A percentile compares a stretch with the other conserved stretches of the same genome.
Conservation (phyloP, 306 rosid species). For the Luffa aegyptiaca region DNA sequence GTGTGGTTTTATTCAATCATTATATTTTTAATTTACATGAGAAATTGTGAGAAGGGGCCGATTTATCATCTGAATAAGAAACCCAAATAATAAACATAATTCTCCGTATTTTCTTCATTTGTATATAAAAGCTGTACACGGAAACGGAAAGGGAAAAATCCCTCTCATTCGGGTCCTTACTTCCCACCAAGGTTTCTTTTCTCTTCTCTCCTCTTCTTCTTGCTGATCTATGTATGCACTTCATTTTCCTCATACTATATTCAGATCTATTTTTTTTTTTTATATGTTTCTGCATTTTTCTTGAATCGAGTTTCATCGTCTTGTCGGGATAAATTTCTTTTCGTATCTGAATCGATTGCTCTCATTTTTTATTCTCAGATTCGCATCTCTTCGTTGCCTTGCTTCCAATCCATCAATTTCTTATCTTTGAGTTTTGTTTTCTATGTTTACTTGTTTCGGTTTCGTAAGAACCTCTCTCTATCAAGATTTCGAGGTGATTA, state of each 20-base stretch:
- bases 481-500: neutral
- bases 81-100: neutral
- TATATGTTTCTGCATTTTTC: neutral
- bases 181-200: slow-evolving; percentile 12
- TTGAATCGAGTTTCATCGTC: neutral
- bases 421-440: neutral
- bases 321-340: neutral
- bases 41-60: neutral
- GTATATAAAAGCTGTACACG: neutral
- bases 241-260: neutral
- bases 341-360: neutral
- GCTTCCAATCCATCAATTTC: neutral
- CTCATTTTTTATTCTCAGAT: neutral
- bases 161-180: neutral
- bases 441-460: neutral
- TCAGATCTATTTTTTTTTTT: neutral
- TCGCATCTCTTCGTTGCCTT: slow-evolving; percentile 1
- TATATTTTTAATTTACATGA: neutral
- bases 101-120: neutral
- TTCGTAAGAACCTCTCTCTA: neutral
- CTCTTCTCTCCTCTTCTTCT: neutral
- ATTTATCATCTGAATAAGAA: no score
- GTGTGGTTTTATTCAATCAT: neutral
- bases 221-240: slow-evolving; percentile 1
- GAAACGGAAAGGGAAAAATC: neutral